phyloP scores from a whole-genome alignment of 169 alveolate genomes.

The Plasmodium blacklocki region DNA sequence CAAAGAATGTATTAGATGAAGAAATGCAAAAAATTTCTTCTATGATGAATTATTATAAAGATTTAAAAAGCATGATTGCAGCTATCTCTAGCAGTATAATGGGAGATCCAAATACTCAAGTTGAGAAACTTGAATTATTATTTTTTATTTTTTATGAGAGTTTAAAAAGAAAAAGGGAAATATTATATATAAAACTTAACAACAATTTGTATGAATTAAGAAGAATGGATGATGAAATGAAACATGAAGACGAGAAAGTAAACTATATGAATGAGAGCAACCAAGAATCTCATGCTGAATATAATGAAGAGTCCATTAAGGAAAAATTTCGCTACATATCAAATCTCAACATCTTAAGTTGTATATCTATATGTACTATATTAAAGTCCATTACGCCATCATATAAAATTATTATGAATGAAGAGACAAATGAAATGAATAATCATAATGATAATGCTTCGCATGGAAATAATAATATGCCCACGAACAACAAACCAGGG shows the following conservation, averaged over 20 bases:
- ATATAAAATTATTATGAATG: constrained; percentile 33
- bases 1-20: constrained; percentile 14
- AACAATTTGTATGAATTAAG: too few species aligned
- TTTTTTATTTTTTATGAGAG: constrained; percentile 54
- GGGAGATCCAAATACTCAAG: constrained; percentile 24
- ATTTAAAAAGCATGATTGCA: constrained; percentile 33
- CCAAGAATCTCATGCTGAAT: too few species aligned
- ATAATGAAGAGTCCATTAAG: neutral
- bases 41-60: constrained; percentile 32
- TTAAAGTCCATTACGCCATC: constrained; percentile 63
- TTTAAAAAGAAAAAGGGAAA: constrained; percentile 4
- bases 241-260: neutral
- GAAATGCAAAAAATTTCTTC: constrained; percentile 26
- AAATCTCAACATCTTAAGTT: constrained; percentile 8
- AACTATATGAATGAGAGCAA: too few species aligned
- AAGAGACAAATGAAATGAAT: neutral
- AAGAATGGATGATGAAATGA: neutral
- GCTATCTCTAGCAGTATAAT: constrained; percentile 32
- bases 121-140: constrained; percentile 35
- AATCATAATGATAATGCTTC: neutral
- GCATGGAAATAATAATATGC: neutral
- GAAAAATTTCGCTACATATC: constrained; percentile 6
- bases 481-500: neutral
- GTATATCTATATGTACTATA: constrained; percentile 55
- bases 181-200: neutral